phyloP scores from a whole-genome alignment of 1,284 basidiomycete species.

The Cystobasidiaceae sp. region DNA sequence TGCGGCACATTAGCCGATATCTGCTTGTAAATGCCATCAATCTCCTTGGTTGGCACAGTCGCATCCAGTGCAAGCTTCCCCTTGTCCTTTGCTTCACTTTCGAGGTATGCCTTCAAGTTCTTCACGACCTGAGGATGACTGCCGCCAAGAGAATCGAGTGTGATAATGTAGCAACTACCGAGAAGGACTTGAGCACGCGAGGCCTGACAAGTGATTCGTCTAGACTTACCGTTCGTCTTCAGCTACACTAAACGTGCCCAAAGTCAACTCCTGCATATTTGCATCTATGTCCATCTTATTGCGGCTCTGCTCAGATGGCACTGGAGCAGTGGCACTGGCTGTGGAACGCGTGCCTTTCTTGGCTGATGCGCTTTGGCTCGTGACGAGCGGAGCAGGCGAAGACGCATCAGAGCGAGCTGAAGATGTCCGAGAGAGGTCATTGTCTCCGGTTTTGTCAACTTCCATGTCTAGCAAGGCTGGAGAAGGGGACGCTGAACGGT shows the following conservation, averaged over 20 bases:
- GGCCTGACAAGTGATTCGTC: neutral
- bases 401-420: neutral
- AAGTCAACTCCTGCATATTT: too few relatives aligned
- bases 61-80: constrained; percentile 51
- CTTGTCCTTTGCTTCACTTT: constrained; percentile 75
- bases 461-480: neutral
- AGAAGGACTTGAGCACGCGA: neutral
- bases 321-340: too few relatives aligned
- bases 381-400: too few relatives aligned
- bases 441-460: neutral
- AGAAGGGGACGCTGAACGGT: neutral
- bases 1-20: constrained; percentile 2
- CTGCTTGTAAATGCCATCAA: constrained; percentile 1
- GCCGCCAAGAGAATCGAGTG: constrained; percentile 76
- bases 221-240: constrained; percentile 6
- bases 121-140: constrained; percentile 62
- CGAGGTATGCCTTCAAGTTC: constrained; percentile 64
- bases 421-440: neutral
- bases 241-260: too few relatives aligned
- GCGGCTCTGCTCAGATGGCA: too few relatives aligned
- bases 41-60: neutral
- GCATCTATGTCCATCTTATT: too few relatives aligned
- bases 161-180: constrained; percentile 68
- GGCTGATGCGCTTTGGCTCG: too few relatives aligned
- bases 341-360: too few relatives aligned